Evolutionary conservation across 2,329 filamentous ascomycete species (phyloP).

Genomic region (Aspergillus spinulosporus): DNA sequence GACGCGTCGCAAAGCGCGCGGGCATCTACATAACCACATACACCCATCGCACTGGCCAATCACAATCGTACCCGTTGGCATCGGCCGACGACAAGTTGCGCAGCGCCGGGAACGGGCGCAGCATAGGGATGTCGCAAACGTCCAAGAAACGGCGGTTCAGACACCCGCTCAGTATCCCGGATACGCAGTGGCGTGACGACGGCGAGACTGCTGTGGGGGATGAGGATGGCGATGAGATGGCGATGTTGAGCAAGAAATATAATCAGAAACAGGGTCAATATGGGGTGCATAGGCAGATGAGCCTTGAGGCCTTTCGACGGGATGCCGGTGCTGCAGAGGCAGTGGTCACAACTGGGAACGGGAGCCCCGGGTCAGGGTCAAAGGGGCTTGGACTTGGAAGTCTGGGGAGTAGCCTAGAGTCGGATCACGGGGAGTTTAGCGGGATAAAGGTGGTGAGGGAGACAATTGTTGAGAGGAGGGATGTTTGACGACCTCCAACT

Average conservation of each 20-base stretch:
- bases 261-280: neutral
- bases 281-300: neutral
- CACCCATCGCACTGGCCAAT: slow-evolving; percentile 6
- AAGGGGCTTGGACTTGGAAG: slow-evolving; percentile 15
- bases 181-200: slow-evolving; percentile 36
- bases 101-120: neutral
- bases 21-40: slow-evolving; percentile 28
- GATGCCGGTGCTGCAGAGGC: neutral
- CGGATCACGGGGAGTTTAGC: neutral
- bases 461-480: slow-evolving; percentile 9
- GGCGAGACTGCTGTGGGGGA: slow-evolving; percentile 29
- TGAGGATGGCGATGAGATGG: neutral
- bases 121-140: slow-evolving; percentile 7
- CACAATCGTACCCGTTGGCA: slow-evolving; percentile 27
- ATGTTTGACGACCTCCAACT: neutral
- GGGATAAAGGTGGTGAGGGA: slow-evolving; percentile 13
- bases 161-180: slow-evolving; percentile 35
- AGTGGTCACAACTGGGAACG: neutral
- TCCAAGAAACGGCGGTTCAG: slow-evolving; percentile 27
- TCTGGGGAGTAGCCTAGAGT: neutral
- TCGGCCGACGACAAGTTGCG: slow-evolving; percentile 15
- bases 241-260: neutral
- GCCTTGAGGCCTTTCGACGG: slow-evolving; percentile 4
- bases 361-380: slow-evolving; percentile 27
- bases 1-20: slow-evolving; percentile 28